phyloP scores from a whole-genome alignment of 2,329 filamentous ascomycete species.

The Alternaria ethzedia region DNA sequence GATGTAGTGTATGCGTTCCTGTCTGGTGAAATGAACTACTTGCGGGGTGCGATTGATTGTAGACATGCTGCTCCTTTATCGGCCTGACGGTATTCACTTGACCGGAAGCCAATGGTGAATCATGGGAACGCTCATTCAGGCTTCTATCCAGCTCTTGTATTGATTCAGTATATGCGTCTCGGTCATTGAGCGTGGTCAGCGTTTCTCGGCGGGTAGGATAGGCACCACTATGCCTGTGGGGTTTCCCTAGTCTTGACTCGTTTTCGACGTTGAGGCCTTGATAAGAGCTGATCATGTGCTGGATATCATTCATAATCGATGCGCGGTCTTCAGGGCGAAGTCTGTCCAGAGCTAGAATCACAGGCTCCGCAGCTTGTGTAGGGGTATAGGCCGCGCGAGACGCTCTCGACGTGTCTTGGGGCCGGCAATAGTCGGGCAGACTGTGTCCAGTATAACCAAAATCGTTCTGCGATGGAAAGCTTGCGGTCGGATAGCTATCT shows the following conservation, averaged over 20 bases:
- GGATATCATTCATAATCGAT: slow-evolving; percentile 41
- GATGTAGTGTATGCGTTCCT: slow-evolving; percentile 8
- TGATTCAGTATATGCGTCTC: slow-evolving; percentile 12
- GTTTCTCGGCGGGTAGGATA: slow-evolving; percentile 25
- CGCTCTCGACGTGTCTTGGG: slow-evolving; percentile 16
- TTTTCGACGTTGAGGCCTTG: slow-evolving; percentile 24
- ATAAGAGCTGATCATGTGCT: slow-evolving; percentile 42
- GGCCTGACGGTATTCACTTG: slow-evolving; percentile 10
- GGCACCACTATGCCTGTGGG: neutral
- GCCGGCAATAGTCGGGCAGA: slow-evolving; percentile 32
- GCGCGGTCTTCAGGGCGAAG: slow-evolving; percentile 27
- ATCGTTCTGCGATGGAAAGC: slow-evolving; percentile 16
- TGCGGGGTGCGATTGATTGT: slow-evolving; percentile 12
- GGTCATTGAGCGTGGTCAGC: slow-evolving; percentile 25
- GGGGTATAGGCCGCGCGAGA: slow-evolving; percentile 3
- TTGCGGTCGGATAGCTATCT: slow-evolving; percentile 30
- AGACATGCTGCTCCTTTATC: slow-evolving; percentile 11
- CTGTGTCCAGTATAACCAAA: slow-evolving; percentile 22
- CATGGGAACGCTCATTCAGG: slow-evolving; percentile 13
- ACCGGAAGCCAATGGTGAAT: slow-evolving; percentile 19
- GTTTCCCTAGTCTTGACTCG: slow-evolving; percentile 3
- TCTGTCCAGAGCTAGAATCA: slow-evolving; percentile 32
- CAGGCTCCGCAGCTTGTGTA: slow-evolving; percentile 13
- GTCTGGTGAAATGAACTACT: slow-evolving; percentile 14
- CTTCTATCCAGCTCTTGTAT: slow-evolving; percentile 15